Conservation (phyloP, 2,329 filamentous ascomycete genomes). For the Pseudogymnoascus sp. region DNA sequence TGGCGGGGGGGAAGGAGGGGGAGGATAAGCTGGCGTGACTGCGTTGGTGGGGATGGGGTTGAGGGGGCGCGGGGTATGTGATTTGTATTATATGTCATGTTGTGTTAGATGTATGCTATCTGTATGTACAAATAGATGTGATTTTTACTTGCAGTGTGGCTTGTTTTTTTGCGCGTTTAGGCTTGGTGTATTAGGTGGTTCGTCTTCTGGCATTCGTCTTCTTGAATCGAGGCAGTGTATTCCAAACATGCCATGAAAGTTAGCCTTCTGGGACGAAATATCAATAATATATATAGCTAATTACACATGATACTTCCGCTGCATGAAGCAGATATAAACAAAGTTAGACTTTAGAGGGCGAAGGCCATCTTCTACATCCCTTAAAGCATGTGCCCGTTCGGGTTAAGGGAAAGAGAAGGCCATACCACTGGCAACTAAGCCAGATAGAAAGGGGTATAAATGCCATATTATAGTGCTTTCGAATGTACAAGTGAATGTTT, state of each 20-base stretch:
- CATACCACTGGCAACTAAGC: background rate
- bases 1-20: background rate
- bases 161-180: background rate
- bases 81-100: conserved; percentile 6
- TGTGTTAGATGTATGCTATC: conserved; percentile 6
- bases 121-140: conserved; percentile 4
- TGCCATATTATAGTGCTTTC: background rate
- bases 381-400: background rate
- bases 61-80: background rate
- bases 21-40: conserved; percentile 2
- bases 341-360: background rate
- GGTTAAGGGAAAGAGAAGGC: background rate
- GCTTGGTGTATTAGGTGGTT: background rate
- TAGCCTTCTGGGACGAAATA: background rate
- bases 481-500: background rate
- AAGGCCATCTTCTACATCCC: background rate
- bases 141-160: background rate
- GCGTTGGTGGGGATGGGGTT: conserved; percentile 5
- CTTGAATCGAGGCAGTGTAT: background rate
- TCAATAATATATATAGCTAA: background rate
- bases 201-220: background rate
- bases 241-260: background rate
- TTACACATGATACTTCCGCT: background rate
- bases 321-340: background rate
- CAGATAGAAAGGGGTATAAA: background rate